Percentiles rank a stretch among this genome's conserved stretches.
Evolutionary conservation across 192 early-diverging fungal genomes (phyloP).

Genomic region (Coemansia javaensis): DNA sequence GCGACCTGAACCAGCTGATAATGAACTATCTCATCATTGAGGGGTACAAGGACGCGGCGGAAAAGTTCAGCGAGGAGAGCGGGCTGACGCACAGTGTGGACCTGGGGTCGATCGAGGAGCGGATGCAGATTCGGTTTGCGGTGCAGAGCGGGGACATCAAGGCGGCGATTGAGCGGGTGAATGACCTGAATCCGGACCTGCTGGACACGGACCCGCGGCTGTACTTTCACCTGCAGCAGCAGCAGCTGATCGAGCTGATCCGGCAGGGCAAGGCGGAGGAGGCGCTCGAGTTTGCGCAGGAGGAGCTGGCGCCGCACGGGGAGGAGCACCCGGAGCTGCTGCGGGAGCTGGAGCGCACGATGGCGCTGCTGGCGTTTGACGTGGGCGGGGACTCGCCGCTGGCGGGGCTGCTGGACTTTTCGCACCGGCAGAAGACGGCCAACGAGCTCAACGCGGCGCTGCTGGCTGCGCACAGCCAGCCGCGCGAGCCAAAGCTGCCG

Average conservation of each 20-base stretch:
- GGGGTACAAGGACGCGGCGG: constrained; percentile 97
- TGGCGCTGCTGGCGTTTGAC: constrained; percentile 96
- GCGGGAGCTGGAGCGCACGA: constrained; percentile 89
- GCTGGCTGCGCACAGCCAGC: constrained; percentile 83
- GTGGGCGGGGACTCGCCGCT: constrained; percentile 61
- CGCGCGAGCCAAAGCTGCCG: constrained; percentile 91
- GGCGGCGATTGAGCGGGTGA: constrained; percentile 93
- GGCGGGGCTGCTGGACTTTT: constrained; percentile 77
- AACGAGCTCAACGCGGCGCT: constrained; percentile 93
- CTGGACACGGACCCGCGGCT: constrained; percentile 90
- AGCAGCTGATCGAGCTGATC: constrained; percentile 94
- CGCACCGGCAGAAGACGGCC: constrained; percentile 88
- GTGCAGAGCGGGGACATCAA: constrained; percentile 88
- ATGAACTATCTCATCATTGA: constrained; percentile 99
- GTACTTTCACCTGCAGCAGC: constrained; percentile 96
- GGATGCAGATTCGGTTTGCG: constrained; percentile 91
- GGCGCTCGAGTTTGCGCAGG: constrained; percentile 93
- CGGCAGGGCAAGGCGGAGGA: constrained; percentile 70
- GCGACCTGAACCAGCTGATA: constrained; percentile 93
- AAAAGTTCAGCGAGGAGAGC: constrained; percentile 89
- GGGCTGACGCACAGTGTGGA: constrained; percentile 77
- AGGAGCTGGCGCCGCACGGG: constrained; percentile 94
- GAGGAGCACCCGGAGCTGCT: constrained; percentile 96
- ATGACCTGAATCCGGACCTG: constrained; percentile 98
- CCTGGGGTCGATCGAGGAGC: constrained; percentile 84